These are phyloP conservation scores for Apophysomyces elegans DNA, from an alignment of 371 early-diverging fungal species.

Conservation along the genomic window DNA sequence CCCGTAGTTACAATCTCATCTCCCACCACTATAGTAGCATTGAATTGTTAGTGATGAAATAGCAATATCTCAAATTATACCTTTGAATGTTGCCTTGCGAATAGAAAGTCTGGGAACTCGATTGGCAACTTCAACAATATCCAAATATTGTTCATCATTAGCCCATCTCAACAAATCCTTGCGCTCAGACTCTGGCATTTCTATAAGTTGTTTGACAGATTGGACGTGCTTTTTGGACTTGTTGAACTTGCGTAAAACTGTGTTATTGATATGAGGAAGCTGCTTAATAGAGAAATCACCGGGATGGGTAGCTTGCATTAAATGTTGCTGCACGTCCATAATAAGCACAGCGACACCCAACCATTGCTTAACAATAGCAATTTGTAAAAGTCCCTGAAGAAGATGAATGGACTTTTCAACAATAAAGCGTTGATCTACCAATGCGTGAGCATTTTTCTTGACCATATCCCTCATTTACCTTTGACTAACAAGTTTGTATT, in stretches of 20 bases:
- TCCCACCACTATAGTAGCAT: conserved; percentile 61
- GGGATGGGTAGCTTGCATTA: conserved; percentile 82
- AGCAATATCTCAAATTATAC: conserved; percentile 26
- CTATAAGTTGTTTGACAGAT: conserved; percentile 69
- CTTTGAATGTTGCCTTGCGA: conserved; percentile 77
- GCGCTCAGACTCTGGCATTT: conserved; percentile 66
- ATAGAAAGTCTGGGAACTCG: conserved; percentile 77
- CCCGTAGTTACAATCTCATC: conserved; percentile 81
- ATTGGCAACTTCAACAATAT: conserved; percentile 73
- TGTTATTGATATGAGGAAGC: conserved; percentile 73
- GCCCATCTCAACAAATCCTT: conserved; percentile 61
- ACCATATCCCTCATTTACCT: conserved; percentile 37
- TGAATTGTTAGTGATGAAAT: background rate
- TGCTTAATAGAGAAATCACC: conserved; percentile 82
- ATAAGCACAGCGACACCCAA: conserved; percentile 58
- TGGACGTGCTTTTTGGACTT: conserved; percentile 36
- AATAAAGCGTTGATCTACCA: conserved; percentile 73
- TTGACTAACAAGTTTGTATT: conserved; percentile 9
- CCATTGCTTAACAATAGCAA: conserved; percentile 87
- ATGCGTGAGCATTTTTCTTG: conserved; percentile 40
- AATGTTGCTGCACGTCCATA: conserved; percentile 78
- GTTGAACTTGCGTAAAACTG: conserved; percentile 41
- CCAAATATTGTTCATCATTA: conserved; percentile 63
- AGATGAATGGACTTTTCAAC: conserved; percentile 74
- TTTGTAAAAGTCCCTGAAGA: conserved; percentile 84